A percentile compares a stretch with the other conserved stretches of the same genome.
phyloP scores from a whole-genome alignment of 495 filamentous ascomycete genomes.

The Lophiotrema nucula region DNA sequence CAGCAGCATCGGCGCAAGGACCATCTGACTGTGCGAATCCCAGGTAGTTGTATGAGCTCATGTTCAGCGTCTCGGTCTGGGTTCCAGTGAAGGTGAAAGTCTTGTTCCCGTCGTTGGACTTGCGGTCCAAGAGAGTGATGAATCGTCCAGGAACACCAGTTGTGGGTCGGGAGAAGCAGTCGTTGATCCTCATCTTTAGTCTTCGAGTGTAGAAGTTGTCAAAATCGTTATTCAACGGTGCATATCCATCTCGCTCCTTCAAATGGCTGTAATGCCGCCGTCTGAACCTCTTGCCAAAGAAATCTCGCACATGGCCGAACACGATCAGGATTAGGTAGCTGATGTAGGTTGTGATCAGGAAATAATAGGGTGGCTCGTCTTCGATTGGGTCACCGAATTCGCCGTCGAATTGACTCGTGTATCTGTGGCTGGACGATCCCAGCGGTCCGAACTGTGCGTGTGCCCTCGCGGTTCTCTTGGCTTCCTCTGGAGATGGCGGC shows the following conservation, averaged over 20 bases:
- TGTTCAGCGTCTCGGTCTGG: constrained; percentile 91
- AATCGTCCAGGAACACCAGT: constrained; percentile 92
- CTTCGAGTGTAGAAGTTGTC: constrained; percentile 97
- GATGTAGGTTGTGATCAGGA: constrained; percentile 92
- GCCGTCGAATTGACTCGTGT: constrained; percentile 81
- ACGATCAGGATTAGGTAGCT: constrained; percentile 94
- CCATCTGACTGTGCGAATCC: constrained; percentile 98
- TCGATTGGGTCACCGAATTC: constrained; percentile 79
- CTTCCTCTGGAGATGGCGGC: constrained; percentile 85
- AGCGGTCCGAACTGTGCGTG: constrained; percentile 93
- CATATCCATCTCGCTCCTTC: constrained; percentile 82
- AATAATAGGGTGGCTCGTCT: constrained; percentile 97
- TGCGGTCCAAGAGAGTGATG: constrained; percentile 87
- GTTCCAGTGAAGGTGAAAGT: constrained; percentile 85
- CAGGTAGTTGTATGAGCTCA: constrained; percentile 99
- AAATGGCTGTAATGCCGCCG: constrained; percentile 80
- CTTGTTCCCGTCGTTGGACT: constrained; percentile 82
- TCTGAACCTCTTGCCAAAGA: constrained; percentile 94
- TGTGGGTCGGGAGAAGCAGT: constrained; percentile 88
- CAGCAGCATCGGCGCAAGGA: constrained; percentile 90
- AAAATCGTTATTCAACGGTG: constrained; percentile 96
- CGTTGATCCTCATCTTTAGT: constrained; percentile 89
- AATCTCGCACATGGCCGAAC: constrained; percentile 93
- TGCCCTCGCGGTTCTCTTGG: constrained; percentile 66
- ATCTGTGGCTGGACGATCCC: constrained; percentile 73